Evolutionary conservation across 1,284 basidiomycete genomes (phyloP).

Genomic region (Moniliella sp.): DNA sequence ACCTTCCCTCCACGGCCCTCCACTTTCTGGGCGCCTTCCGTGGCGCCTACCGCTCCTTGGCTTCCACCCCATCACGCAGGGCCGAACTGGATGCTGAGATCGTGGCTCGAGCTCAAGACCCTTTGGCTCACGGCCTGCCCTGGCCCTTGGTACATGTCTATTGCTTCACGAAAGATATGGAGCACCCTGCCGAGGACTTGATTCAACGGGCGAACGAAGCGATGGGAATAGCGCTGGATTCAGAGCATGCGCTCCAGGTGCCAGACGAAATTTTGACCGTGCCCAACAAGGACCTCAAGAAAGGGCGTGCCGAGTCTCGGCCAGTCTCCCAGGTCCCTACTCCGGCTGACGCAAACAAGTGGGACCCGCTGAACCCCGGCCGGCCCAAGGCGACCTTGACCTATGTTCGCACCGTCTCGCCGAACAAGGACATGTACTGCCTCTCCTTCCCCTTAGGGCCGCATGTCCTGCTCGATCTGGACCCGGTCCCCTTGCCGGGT

Average conservation of each 20-base stretch:
- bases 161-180: slow-evolving; percentile 66
- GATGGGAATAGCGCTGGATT: no score
- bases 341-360: no score
- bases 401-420: slow-evolving; percentile 74
- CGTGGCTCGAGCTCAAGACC: slow-evolving; percentile 3
- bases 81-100: slow-evolving; percentile 35
- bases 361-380: no score
- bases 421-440: slow-evolving; percentile 96
- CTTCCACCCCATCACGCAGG: no score
- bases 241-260: no score
- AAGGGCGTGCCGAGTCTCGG: no score
- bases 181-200: slow-evolving; percentile 16
- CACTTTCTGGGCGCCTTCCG: slow-evolving; percentile 70
- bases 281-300: no score
- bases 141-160: slow-evolving; percentile 87
- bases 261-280: no score
- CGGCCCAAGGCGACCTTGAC: slow-evolving; percentile 41
- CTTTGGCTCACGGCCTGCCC: not conserved
- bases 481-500: no score
- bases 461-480: slow-evolving; percentile 8
- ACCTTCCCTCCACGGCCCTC: slow-evolving; percentile 75
- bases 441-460: slow-evolving; percentile 65
- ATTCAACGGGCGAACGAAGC: no score
- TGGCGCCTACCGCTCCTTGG: slow-evolving; percentile 43
- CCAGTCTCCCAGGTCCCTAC: no score